These are phyloP conservation scores for Malassezia pachydermatis DNA, from an alignment of 1,284 basidiomycete species.

Conservation along the genomic window DNA sequence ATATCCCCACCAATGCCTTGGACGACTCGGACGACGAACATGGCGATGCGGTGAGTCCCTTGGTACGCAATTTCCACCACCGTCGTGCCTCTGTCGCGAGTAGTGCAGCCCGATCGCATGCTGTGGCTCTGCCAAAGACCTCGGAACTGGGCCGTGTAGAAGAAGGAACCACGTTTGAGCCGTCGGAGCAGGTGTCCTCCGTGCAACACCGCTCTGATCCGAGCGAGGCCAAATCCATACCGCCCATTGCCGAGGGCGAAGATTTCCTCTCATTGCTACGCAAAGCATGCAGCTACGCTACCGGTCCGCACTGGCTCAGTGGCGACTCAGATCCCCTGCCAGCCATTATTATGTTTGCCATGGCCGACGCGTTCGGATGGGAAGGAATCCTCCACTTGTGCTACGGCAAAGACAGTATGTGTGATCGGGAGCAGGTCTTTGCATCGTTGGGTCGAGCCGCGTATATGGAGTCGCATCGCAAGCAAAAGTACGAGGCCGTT, in stretches of 20 bases:
- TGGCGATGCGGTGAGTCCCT: neutral
- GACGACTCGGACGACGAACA: conserved; percentile 19
- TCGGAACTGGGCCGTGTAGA: conserved; percentile 12
- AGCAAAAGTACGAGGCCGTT: conserved; percentile 24
- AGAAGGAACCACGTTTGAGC: neutral
- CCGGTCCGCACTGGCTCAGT: neutral
- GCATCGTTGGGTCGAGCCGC: conserved; percentile 33
- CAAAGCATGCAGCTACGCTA: neutral
- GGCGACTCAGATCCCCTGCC: conserved; percentile 31
- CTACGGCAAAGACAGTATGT: conserved; percentile 34
- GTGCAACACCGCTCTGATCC: neutral
- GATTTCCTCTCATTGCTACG: conserved; percentile 23
- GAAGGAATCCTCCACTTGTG: conserved; percentile 43
- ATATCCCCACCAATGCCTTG: neutral
- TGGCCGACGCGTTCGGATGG: conserved; percentile 40
- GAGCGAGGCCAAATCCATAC: neutral
- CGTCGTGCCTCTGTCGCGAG: conserved; percentile 7
- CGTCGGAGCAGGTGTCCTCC: neutral
- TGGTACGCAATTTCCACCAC: conserved; percentile 1
- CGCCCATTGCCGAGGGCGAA: conserved; percentile 10
- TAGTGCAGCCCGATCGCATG: conserved; percentile 11
- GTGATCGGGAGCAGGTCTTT: conserved; percentile 22
- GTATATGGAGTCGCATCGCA: conserved; percentile 25
- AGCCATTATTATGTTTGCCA: conserved; percentile 26
- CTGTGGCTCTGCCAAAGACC: conserved; percentile 10